phyloP scores from a whole-genome alignment of 441 rosid genomes.

The Raphanus hybrid region DNA sequence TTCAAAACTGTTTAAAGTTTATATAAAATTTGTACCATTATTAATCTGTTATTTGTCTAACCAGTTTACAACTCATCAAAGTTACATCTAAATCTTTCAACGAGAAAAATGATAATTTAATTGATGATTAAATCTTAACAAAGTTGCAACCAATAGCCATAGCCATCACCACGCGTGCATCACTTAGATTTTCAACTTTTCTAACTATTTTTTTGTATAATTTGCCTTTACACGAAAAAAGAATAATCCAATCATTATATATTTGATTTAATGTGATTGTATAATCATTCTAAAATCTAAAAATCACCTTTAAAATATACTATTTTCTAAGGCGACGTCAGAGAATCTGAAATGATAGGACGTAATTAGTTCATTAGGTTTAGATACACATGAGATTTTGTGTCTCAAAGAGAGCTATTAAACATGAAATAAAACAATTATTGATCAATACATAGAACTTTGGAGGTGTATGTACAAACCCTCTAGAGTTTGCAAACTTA shows the following conservation, averaged over 20 bases:
- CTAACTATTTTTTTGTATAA: background rate
- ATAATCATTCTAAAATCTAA: slow-evolving; percentile 22
- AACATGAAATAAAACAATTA: background rate
- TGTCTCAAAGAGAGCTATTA: background rate
- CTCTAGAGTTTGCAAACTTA: background rate
- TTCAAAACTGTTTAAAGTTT: background rate
- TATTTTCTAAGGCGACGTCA: background rate
- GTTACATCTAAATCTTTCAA: background rate
- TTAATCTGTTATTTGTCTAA: background rate
- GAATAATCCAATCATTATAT: slow-evolving; percentile 15
- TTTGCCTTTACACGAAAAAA: background rate
- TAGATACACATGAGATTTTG: slow-evolving; percentile 3
- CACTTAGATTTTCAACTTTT: slow-evolving; percentile 15
- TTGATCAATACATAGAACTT: background rate
- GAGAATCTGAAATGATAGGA: slow-evolving; percentile 1
- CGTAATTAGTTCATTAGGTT: background rate
- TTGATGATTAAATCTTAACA: background rate
- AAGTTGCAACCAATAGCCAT: slow-evolving; percentile 1
- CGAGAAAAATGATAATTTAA: background rate
- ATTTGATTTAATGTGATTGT: slow-evolving; percentile 16
- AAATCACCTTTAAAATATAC: slow-evolving; percentile 11
- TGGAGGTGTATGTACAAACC: background rate
- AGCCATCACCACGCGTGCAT: slow-evolving; percentile 29
- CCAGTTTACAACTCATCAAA: background rate
- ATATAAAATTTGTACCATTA: background rate